Evolutionary conservation across 2,329 filamentous ascomycete species (phyloP).

Genomic region (Aspergillus aculeatinus): DNA sequence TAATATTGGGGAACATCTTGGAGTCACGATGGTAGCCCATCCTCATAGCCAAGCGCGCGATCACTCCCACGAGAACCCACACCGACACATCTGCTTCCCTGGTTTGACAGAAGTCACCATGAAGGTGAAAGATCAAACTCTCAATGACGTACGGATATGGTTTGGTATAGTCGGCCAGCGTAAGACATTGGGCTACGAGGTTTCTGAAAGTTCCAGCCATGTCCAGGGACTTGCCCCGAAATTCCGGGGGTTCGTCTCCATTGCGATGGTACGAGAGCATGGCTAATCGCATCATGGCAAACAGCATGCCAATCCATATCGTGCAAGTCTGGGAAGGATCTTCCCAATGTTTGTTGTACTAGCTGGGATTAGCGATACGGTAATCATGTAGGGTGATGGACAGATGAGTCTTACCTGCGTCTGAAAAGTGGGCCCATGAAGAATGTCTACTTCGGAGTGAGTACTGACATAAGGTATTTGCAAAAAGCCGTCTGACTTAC

Average conservation of each 20-base stretch:
- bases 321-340: conserved; percentile 57
- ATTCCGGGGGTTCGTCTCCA: conserved; percentile 64
- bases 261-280: conserved; percentile 62
- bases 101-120: conserved; percentile 60
- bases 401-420: conserved; percentile 54
- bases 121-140: conserved; percentile 60
- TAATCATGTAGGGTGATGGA: background rate
- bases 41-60: conserved; percentile 62
- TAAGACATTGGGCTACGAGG: conserved; percentile 62
- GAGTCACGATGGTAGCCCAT: conserved; percentile 66
- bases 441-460: conserved; percentile 53
- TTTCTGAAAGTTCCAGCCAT: conserved; percentile 49
- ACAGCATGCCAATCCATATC: conserved; percentile 63
- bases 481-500: conserved; percentile 41
- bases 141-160: conserved; percentile 61
- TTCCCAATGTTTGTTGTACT: conserved; percentile 64
- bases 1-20: conserved; percentile 58
- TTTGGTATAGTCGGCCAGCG: conserved; percentile 64
- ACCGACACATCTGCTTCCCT: conserved; percentile 61
- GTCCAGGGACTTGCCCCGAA: conserved; percentile 55
- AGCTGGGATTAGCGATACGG: conserved; percentile 16
- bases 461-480: background rate
- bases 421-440: conserved; percentile 83
- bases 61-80: conserved; percentile 60
- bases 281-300: conserved; percentile 64